Conservation (phyloP, 371 early-diverging fungal species). For the Choanephora cucurbitarum region DNA sequence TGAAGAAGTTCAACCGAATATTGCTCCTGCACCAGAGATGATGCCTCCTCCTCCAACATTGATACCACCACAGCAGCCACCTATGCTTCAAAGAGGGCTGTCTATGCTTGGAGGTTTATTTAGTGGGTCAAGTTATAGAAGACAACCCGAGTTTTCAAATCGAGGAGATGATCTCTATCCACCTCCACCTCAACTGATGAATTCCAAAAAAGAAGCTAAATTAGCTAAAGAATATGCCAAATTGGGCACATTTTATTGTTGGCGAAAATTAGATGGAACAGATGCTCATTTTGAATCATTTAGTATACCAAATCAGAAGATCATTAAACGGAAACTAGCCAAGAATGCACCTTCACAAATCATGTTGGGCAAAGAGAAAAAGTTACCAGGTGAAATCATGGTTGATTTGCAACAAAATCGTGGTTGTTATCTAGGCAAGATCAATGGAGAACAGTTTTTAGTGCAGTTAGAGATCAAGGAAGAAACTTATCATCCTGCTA, state of each 20-base stretch:
- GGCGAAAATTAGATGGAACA: slow-evolving; percentile 9
- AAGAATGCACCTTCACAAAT: slow-evolving; percentile 5
- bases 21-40: background rate
- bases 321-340: slow-evolving; percentile 12
- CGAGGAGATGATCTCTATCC: background rate
- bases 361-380: slow-evolving; percentile 21
- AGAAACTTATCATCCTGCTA: slow-evolving; percentile 3
- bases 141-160: background rate
- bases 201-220: slow-evolving; percentile 17
- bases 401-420: slow-evolving; percentile 10
- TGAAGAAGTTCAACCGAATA: too few species aligned
- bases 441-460: background rate
- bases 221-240: slow-evolving; percentile 18
- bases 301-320: slow-evolving; percentile 21
- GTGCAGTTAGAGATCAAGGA: slow-evolving; percentile 11
- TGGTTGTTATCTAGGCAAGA: slow-evolving; percentile 8
- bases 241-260: slow-evolving; percentile 17
- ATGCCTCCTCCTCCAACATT: background rate
- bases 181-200: background rate
- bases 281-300: slow-evolving; percentile 17
- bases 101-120: slow-evolving; percentile 20
- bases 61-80: background rate
- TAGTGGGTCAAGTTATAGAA: background rate
- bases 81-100: slow-evolving; percentile 12
- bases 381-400: slow-evolving; percentile 19